Evolutionary conservation across 768 basidiomycete genomes (phyloP), one percentile per base, ranked within the genome.

Genomic region (Cyclocybe aegerita): DNA sequence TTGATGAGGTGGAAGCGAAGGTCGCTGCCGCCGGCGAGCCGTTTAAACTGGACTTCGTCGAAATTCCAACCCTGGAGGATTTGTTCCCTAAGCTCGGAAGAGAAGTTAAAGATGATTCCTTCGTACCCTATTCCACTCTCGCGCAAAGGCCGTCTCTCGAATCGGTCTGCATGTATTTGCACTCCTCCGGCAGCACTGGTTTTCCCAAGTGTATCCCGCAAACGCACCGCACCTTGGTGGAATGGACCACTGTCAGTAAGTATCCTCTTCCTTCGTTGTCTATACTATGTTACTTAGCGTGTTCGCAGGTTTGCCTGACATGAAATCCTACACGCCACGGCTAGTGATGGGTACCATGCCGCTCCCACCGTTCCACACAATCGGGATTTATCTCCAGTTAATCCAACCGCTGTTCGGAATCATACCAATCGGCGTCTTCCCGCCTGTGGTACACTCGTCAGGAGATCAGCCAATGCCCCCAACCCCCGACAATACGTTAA

Each of bases 131-230:
- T 36, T 62, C 66, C 7, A 35, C 34, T 23, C 47, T 23, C 4
- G 23, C 51, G 1, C 17, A 14, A 1, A 23, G 31, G 9, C 46
- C 53, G 43, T 17, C 52, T 46, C 40, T 65, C 36, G 44, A 60
- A 39, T 58, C 66, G 31, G 39, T 65, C 11, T 46, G 65, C 30
- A 39, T 71, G 9, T 79, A 74, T 48, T 54, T 77, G 0, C 76
- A 80, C 49, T 80, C 79, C 0, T 80, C 80, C 5, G 78, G 78
- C 23, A 77, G 75, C 38, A 76, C 78, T 0, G 75, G 77, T 4
- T 65, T 74, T 34, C 77, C 78, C 0, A 78, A 75, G 48, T 53
- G 72, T 2, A 69, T 80, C 44, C 61, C 66, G 5, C 64, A 71
- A 37, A 70, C 65, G 0, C 60, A 69, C 34, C 48, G 55, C 8